These are phyloP conservation scores for Cruciata laevipes DNA, from an alignment of 257 asterid genomes.

Conservation along the genomic window DNA sequence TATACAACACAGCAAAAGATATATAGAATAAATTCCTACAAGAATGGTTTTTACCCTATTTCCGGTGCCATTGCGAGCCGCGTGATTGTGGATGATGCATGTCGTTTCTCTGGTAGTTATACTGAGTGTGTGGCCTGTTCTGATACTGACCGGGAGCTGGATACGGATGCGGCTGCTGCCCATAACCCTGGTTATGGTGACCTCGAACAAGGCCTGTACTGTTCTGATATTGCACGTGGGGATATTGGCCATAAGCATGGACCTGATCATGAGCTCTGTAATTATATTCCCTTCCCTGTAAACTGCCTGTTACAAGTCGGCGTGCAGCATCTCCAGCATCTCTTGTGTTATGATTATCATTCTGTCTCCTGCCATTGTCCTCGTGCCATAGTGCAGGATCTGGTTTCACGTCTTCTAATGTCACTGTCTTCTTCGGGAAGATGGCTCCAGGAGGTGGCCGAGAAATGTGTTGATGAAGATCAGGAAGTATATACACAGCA, in stretches of 20 bases:
- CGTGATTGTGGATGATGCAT: neutral
- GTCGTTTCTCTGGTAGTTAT: neutral
- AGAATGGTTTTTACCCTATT: too few species aligned
- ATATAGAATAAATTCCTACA: too few species aligned
- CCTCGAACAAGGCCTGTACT: constrained; percentile 20
- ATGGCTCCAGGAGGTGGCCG: constrained; percentile 75
- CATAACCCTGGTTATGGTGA: constrained; percentile 40
- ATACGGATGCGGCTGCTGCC: constrained; percentile 31
- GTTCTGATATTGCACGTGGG: constrained; percentile 22
- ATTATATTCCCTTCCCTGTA: constrained; percentile 36
- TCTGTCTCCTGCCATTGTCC: constrained; percentile 79
- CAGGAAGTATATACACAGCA: constrained; percentile 79
- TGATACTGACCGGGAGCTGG: neutral
- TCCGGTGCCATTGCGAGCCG: neutral
- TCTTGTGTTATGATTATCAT: constrained; percentile 52
- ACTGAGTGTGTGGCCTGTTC: neutral
- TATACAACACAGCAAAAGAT: too few species aligned
- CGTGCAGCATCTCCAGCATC: constrained; percentile 73
- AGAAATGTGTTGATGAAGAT: constrained; percentile 64
- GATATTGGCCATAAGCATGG: constrained; percentile 25
- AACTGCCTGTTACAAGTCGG: constrained; percentile 74
- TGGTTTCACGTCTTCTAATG: constrained; percentile 68
- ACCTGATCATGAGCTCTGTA: constrained; percentile 32
- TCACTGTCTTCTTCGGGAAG: constrained; percentile 65
- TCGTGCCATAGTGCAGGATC: constrained; percentile 93